Evolutionary conservation across 768 basidiomycete genomes (phyloP).

Genomic region (Boletus huronensis): DNA sequence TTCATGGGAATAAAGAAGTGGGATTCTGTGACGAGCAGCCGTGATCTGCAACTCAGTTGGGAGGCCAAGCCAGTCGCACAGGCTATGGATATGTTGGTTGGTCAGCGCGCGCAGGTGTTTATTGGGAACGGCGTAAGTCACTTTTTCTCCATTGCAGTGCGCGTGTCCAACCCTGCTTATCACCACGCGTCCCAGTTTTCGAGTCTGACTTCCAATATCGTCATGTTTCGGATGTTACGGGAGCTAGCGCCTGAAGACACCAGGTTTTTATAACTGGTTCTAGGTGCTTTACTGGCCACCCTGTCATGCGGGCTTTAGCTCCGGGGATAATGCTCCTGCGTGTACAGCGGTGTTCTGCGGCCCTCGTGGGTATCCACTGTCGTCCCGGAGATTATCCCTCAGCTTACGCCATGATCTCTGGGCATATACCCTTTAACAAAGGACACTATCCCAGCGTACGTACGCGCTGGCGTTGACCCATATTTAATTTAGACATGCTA

Average conservation of each 20-base stretch:
- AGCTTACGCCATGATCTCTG: not conserved
- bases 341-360: not conserved
- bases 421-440: not conserved
- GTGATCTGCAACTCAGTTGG: conserved; percentile 50
- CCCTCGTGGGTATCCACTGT: not conserved
- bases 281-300: not conserved
- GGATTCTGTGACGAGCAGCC: conserved; percentile 50
- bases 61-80: conserved; percentile 57
- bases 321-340: not conserved
- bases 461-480: not conserved
- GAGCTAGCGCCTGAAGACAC: conserved; percentile 35
- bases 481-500: conserved; percentile 5
- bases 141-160: not conserved
- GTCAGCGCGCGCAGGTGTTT: conserved; percentile 58
- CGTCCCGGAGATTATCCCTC: not conserved
- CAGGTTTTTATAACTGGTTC: conserved; percentile 37
- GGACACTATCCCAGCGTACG: not conserved
- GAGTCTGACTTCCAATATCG: conserved; percentile 46
- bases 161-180: not conserved
- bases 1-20: conserved; percentile 39
- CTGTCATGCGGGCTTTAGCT: not conserved
- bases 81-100: conserved; percentile 68
- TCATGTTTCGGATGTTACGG: conserved; percentile 41
- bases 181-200: conserved; percentile 36
- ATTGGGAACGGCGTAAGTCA: conserved; percentile 67